phyloP scores from a whole-genome alignment of 192 early-diverging fungal genomes.

The Phycomyces blakesleeanus region DNA sequence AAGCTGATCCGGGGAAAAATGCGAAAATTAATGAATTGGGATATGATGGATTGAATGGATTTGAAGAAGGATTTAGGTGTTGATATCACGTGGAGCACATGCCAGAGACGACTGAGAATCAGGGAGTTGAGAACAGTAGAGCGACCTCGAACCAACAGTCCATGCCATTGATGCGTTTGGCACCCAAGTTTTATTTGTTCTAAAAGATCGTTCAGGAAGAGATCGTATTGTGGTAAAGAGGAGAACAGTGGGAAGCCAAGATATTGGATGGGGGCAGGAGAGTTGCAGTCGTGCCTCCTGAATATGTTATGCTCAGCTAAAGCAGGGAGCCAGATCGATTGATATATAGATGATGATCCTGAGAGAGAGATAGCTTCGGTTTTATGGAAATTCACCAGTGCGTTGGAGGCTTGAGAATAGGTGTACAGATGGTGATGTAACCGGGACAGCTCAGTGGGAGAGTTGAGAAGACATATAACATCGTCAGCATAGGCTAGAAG shows the following conservation, averaged over 20 bases:
- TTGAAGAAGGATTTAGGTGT: neutral
- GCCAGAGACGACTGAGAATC: neutral
- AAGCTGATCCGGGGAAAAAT: neutral
- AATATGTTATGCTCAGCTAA: neutral
- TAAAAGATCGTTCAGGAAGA: neutral
- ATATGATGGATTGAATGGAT: neutral
- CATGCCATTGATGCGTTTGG: neutral
- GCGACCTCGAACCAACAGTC: neutral
- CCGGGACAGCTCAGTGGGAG: neutral
- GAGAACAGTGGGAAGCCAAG: neutral
- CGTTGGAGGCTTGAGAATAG: neutral
- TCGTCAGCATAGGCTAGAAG: conserved; percentile 7
- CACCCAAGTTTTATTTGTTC: neutral
- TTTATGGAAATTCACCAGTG: neutral
- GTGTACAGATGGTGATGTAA: neutral
- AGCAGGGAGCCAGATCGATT: neutral
- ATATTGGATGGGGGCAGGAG: neutral
- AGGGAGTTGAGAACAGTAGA: neutral
- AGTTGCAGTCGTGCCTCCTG: neutral
- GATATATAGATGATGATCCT: neutral
- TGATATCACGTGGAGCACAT: neutral
- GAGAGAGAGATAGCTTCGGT: neutral
- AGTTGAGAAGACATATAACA: neutral
- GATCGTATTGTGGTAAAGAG: neutral
- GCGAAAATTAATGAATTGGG: neutral